A percentile compares a stretch with the other conserved stretches of the same genome.
Evolutionary conservation across 164 flowering plant genomes (phyloP).

Genomic region (Cinnamomum chago): DNA sequence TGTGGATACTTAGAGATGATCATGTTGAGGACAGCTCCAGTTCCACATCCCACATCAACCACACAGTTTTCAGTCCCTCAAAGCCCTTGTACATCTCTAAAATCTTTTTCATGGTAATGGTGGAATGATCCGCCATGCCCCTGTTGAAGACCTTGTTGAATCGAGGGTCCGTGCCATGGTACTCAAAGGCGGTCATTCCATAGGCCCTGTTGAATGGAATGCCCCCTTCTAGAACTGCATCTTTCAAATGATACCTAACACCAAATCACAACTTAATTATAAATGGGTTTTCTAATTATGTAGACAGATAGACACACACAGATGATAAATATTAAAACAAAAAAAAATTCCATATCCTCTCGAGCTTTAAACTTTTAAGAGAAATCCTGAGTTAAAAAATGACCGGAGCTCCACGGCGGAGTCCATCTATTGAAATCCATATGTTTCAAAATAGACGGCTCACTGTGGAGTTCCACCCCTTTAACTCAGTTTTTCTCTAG

Average conservation of each 20-base stretch:
- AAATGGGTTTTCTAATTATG: not conserved
- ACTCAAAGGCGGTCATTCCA: conserved; percentile 23
- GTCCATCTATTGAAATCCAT: no score
- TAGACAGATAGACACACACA: not conserved
- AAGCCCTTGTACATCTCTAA: conserved; percentile 30
- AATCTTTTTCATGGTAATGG: conserved; percentile 17
- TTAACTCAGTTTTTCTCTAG: no score
- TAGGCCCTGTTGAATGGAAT: conserved; percentile 32
- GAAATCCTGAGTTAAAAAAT: no score
- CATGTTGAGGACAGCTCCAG: conserved; percentile 21
- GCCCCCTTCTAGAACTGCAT: conserved; percentile 37
- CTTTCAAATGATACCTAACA: conserved; percentile 27
- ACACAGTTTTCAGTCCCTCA: conserved; percentile 18
- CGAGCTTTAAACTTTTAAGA: no score
- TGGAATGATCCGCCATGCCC: conserved; percentile 12
- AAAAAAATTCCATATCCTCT: no score
- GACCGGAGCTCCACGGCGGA: no score
- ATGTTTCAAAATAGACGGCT: no score
- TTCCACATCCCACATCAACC: conserved; percentile 40
- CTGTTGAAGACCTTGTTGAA: conserved; percentile 18
- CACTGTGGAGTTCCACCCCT: no score
- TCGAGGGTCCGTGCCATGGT: conserved; percentile 14
- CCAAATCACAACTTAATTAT: not conserved
- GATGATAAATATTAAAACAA: no score
- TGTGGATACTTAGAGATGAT: conserved; percentile 32